Base-by-base conservation (phyloP, 2,329 filamentous ascomycete species). In the Fusarium nodosum region DNA sequence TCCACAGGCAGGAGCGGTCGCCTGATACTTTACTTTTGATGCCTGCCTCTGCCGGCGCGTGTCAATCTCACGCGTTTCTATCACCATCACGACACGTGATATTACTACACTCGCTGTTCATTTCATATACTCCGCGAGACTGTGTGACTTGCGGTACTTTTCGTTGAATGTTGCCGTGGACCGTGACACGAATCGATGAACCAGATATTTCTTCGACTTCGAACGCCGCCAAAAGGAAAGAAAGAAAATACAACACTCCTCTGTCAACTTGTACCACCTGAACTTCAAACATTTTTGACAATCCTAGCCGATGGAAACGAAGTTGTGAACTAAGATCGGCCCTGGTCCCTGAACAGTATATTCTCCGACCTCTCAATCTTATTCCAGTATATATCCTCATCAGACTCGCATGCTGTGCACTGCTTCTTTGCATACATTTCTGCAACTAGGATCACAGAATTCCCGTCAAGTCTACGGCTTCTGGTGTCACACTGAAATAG, bases 61-160 rank as follows among this genome's bases (percentile, higher is more conserved):
- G 56, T 69, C 69, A 58, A 69, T 54, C 66, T 72, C 66, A 68
- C 68, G 68, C 61, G 72, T 68, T 60, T 48, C n/a, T 42, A 28
- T 45, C 46, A 64, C 31, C 31, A 33, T 15, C 28, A 51, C 13
- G 26, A 33, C 44, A 20, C 6, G 20, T 9, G 9, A 31, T 45
- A 45, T 12, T 45, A 45, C 18, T 11, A 44, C 24, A 44, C 16
- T 44, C 38, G 16, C 10, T 18, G 41, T 60, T 15, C 18, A 46
- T 20, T 10, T 46, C 18, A 30, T 20, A 20, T 30, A 20, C 11
- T 28, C 26, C 18, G 18, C 36, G 47, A 38, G 41, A 45, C 57
- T 26, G 56, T n/a, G 7, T 11, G 7, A 30, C 6, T 45, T n/a
- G 16, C 12, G 18, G 26, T 24, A 30, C 18, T 45, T 45, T 20